Base-by-base conservation (phyloP, 352 stramenopile genomes). In the Elongisporangium anandrum region DNA sequence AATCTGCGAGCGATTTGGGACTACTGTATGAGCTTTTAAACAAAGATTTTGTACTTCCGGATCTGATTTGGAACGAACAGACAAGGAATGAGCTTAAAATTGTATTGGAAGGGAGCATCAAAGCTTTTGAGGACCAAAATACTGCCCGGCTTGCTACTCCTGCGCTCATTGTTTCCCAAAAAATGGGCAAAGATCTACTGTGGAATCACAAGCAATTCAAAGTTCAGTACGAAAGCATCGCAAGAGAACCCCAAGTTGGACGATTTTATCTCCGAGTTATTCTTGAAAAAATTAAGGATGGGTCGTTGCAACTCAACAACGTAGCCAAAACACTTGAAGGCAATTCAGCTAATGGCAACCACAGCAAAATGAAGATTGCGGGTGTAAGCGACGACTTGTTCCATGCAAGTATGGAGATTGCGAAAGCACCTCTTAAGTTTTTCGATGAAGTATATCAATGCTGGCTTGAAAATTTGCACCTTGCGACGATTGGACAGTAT, bases 391-490 rank as follows among this genome's bases (percentile, higher is more conserved):
- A 2, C 20, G 76, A 85, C 16, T 63, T 89, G 5, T 80, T 87
- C 24, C 81, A 88, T 26, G 81, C 85, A 1, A 79, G 75, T n/a
- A 72, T 80, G 20, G 81, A 78, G 54, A 91, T 94, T 54, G 74
- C 79, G 1, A 85, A 84, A 41, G 60, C 78, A 10, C 85, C 83
- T 19, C 54, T 61, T 2, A 68, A 60, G 17, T 91, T 92, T 61
- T 93, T 93, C 60, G 85, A 85, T 55, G 78, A 87, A 13, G 78
- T 92, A 1, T 94, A 92, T 56, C 79, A 93, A 61, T 82, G 81
- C 54, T 94, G 85, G 85, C 68, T 94, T 16, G 81, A 94, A 41
- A 72, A 90, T 59, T 62, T 90, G 19, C 72, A 88, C 50, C 34
- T 45, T 45, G 34, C 34, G 34, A 45, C 34, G 8, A 63, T 73